A percentile compares a stretch with the other conserved stretches of the same genome.
These are phyloP conservation scores for Cryptococcus floricola DNA, from an alignment of 1,284 basidiomycete genomes.

Conservation along the genomic window DNA sequence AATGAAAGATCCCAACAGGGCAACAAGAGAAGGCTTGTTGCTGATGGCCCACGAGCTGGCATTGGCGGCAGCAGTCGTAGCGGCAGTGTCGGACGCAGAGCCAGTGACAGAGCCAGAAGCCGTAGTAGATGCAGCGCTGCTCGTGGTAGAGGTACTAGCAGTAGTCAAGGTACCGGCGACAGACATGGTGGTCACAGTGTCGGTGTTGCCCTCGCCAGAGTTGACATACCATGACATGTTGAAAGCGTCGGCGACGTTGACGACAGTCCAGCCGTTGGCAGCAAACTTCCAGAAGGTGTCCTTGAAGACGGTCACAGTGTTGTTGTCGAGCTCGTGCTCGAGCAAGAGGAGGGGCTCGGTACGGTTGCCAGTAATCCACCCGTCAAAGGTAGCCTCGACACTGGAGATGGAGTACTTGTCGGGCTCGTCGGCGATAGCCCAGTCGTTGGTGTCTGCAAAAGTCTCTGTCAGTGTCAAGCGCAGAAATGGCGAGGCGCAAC, in stretches of 20 bases:
- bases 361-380: slow-evolving; percentile 29
- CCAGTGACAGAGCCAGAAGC: neutral
- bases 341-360: slow-evolving; percentile 37
- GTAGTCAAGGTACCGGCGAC: slow-evolving; percentile 22
- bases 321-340: slow-evolving; percentile 40
- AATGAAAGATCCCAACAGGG: neutral
- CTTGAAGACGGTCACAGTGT: slow-evolving; percentile 37
- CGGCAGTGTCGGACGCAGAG: slow-evolving; percentile 6
- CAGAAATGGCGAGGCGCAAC: neutral
- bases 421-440: slow-evolving; percentile 39
- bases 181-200: slow-evolving; percentile 24
- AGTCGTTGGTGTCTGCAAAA: slow-evolving; percentile 43
- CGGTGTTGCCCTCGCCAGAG: slow-evolving; percentile 26
- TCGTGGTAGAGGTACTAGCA: slow-evolving; percentile 10
- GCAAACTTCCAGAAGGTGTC: slow-evolving; percentile 29
- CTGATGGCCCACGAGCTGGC: neutral
- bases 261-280: slow-evolving; percentile 39
- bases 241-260: slow-evolving; percentile 40
- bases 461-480: neutral
- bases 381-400: slow-evolving; percentile 21
- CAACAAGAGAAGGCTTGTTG: neutral
- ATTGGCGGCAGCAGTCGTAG: neutral
- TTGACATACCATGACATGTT: slow-evolving; percentile 42
- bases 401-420: slow-evolving; percentile 24
- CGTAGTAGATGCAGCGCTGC: neutral